phyloP scores from a whole-genome alignment of 2,329 filamentous ascomycete genomes.

The Monosporascus sp. region DNA sequence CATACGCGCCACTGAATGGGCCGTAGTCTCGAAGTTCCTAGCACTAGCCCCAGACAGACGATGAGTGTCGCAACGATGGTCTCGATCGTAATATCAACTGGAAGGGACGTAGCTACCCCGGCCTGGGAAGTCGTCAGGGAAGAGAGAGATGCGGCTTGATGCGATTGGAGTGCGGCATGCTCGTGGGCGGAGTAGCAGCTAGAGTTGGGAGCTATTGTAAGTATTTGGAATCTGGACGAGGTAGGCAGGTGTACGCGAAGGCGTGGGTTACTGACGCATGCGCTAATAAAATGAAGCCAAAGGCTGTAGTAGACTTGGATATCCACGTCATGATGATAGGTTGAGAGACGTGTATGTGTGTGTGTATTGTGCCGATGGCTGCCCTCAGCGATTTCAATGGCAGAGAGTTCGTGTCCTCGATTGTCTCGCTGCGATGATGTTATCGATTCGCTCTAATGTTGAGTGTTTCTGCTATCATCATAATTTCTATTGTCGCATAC shows the following conservation, averaged over 20 bases:
- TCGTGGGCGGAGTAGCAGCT: conserved; percentile 97
- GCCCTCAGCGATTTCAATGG: too few species aligned
- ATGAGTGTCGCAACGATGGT: conserved; percentile 73
- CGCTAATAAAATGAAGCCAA: conserved; percentile 73
- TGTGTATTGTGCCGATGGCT: not conserved
- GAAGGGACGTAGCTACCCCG: conserved; percentile 49
- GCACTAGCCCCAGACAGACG: conserved; percentile 78
- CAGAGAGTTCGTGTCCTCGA: too few species aligned
- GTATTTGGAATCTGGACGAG: conserved; percentile 1
- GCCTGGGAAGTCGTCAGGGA: conserved; percentile 38
- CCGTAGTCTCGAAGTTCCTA: conserved; percentile 70
- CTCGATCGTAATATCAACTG: conserved; percentile 83
- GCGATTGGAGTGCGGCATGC: conserved; percentile 69
- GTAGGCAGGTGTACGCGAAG: not conserved
- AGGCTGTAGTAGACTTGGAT: conserved; percentile 63
- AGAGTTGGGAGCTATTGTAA: conserved; percentile 13
- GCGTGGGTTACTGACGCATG: conserved; percentile 66
- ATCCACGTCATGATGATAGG: conserved; percentile 59
- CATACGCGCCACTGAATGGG: conserved; percentile 81
- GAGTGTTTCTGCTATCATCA: too few species aligned
- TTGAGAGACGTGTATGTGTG: conserved; percentile 5
- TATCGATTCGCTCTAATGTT: too few species aligned
- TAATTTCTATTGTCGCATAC: too few species aligned
- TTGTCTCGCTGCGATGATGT: too few species aligned
- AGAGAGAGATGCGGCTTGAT: conserved; percentile 41